A percentile compares a stretch with the other conserved stretches of the same genome.
These are phyloP conservation scores for Diutina scorzettiae DNA, from an alignment of 1,139 yeast species.

Conservation along the genomic window DNA sequence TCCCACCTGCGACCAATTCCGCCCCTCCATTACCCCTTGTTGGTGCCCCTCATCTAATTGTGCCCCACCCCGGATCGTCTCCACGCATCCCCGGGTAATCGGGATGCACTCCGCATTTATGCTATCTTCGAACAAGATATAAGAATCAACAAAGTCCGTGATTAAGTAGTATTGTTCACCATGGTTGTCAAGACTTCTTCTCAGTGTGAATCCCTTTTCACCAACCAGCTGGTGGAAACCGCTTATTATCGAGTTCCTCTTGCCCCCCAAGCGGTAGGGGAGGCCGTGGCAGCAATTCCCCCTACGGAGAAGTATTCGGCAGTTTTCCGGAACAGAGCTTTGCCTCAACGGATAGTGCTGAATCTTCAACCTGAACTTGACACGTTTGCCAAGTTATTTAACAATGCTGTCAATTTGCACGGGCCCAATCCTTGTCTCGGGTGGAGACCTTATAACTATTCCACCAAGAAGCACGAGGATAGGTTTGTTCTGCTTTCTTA, in stretches of 20 bases:
- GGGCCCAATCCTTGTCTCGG: conserved; percentile 5
- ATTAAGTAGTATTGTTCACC: too few relatives aligned
- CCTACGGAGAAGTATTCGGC: neutral
- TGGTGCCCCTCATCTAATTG: too few relatives aligned
- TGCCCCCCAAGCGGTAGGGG: conserved; percentile 1
- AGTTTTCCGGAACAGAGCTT: conserved; percentile 3
- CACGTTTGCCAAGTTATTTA: conserved; percentile 1
- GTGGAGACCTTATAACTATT: conserved; percentile 4
- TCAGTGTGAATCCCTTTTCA: conserved; percentile 1
- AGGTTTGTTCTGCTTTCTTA: neutral
- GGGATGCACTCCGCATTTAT: too few relatives aligned
- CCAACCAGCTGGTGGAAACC: conserved; percentile 5
- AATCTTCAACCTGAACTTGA: neutral
- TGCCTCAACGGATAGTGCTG: neutral
- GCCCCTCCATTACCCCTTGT: too few relatives aligned
- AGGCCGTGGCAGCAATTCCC: neutral
- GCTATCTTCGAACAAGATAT: too few relatives aligned
- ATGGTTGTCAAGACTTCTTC: conserved; percentile 2
- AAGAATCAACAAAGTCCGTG: too few relatives aligned
- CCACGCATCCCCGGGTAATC: too few relatives aligned
- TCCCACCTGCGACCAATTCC: too few relatives aligned
- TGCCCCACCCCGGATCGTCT: too few relatives aligned
- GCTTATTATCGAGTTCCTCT: conserved; percentile 5
- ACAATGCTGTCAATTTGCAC: conserved; percentile 2
- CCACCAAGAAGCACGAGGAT: neutral